A percentile compares a stretch with the other conserved stretches of the same genome.
Conservation (phyloP, 306 rosid genomes). For the Chamaecrista fasciculata region DNA sequence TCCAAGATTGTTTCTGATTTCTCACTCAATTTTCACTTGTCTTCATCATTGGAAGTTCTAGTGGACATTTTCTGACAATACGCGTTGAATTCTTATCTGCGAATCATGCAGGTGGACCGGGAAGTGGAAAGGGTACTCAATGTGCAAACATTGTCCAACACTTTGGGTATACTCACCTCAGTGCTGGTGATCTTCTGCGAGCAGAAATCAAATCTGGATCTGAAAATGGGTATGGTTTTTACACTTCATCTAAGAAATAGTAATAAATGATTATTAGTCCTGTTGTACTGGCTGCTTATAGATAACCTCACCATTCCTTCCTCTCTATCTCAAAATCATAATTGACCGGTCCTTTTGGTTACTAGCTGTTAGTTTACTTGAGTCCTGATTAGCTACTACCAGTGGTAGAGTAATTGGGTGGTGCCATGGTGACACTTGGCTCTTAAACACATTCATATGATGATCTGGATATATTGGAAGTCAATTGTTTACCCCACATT, state of each 20-base stretch:
- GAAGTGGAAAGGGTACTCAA: slow-evolving; percentile 98
- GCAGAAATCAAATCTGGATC: slow-evolving; percentile 97
- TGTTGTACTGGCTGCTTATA: neutral
- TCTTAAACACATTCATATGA: neutral
- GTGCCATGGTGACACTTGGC: neutral
- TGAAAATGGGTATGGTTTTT: slow-evolving; percentile 77
- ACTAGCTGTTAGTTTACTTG: neutral
- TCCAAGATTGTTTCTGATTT: slow-evolving; percentile 1
- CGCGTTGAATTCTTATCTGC: slow-evolving; percentile 28
- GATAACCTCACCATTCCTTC: neutral
- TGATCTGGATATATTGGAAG: neutral
- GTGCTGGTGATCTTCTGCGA: slow-evolving; percentile 99
- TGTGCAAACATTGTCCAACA: slow-evolving; percentile 74
- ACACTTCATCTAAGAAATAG: slow-evolving; percentile 10
- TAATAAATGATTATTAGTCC: neutral
- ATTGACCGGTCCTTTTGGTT: neutral
- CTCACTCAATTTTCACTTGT: neutral
- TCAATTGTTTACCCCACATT: neutral
- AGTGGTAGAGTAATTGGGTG: neutral
- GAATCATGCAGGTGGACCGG: slow-evolving; percentile 82
- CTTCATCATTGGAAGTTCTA: slow-evolving; percentile 15
- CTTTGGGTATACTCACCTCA: slow-evolving; percentile 87
- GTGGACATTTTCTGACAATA: slow-evolving; percentile 20
- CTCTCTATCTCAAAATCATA: neutral
- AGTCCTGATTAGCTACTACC: neutral